A percentile compares a stretch with the other conserved stretches of the same genome.
These are phyloP conservation scores for Pythium plurisporium DNA, from an alignment of 352 stramenopile genomes.

Conservation along the genomic window DNA sequence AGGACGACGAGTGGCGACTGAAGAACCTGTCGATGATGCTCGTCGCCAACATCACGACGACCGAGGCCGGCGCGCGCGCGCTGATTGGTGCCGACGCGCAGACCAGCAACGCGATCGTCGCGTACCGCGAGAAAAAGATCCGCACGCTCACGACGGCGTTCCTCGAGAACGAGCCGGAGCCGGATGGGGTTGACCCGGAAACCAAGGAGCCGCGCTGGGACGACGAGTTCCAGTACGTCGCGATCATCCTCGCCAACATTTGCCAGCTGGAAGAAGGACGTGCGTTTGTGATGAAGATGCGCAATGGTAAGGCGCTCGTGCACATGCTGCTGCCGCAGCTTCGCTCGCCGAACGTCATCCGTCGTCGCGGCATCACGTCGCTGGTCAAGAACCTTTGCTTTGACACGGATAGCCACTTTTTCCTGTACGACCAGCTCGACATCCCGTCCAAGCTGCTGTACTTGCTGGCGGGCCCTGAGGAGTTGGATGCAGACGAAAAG, in stretches of 20 bases:
- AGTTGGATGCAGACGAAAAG: constrained; percentile 76
- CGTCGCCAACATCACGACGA: constrained; percentile 78
- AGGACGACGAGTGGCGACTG: constrained; percentile 76
- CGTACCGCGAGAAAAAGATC: constrained; percentile 76
- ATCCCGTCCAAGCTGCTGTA: constrained; percentile 77
- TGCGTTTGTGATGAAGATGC: constrained; percentile 72
- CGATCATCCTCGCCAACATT: constrained; percentile 83
- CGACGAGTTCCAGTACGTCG: constrained; percentile 87
- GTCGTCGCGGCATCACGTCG: constrained; percentile 62
- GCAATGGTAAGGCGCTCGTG: constrained; percentile 57
- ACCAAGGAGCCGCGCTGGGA: constrained; percentile 82
- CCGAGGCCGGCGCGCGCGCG: constrained; percentile 51
- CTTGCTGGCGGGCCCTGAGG: constrained; percentile 66
- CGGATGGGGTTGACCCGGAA: constrained; percentile 59
- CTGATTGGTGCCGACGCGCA: constrained; percentile 63
- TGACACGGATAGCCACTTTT: constrained; percentile 87
- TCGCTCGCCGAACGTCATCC: constrained; percentile 78
- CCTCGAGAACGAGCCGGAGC: constrained; percentile 67
- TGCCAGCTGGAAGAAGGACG: constrained; percentile 77
- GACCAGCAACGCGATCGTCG: constrained; percentile 36
- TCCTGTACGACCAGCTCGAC: constrained; percentile 83
- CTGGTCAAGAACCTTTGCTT: constrained; percentile 84
- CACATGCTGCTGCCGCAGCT: constrained; percentile 67
- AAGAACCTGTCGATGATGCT: constrained; percentile 88
- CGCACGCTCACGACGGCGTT: constrained; percentile 69